These are phyloP conservation scores for Cyanophora paradoxa DNA, from an alignment of 78 protist species.

Conservation along the genomic window DNA sequence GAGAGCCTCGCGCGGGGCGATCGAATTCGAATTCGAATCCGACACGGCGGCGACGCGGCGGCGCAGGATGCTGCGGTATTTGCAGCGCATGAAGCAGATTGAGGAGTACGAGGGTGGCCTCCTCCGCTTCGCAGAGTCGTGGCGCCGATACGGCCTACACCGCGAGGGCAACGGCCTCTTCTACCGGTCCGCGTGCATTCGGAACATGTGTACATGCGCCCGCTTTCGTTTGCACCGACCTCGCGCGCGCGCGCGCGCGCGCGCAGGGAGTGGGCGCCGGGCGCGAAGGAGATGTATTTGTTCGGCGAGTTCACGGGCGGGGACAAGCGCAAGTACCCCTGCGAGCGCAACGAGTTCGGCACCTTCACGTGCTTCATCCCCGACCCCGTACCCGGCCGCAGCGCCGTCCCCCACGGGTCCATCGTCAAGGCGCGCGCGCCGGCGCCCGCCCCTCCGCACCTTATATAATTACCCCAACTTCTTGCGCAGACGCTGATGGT, in stretches of 20 bases:
- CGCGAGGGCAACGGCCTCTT: too few relatives aligned
- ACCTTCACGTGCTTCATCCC: conserved; percentile 49
- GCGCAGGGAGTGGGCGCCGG: conserved; percentile 36
- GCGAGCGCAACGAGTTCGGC: conserved; percentile 53
- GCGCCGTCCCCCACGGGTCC: conserved; percentile 63
- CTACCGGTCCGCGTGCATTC: too few relatives aligned
- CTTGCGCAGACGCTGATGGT: too few relatives aligned
- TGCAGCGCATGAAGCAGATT: too few relatives aligned
- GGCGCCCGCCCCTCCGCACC: neutral
- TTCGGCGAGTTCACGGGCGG: conserved; percentile 41
- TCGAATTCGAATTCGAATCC: too few relatives aligned
- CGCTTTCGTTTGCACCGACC: too few relatives aligned
- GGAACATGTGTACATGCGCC: too few relatives aligned
- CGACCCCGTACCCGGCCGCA: conserved; percentile 41
- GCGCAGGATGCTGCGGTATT: too few relatives aligned
- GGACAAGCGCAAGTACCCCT: conserved; percentile 46
- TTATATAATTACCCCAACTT: too few relatives aligned
- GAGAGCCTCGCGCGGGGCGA: too few relatives aligned
- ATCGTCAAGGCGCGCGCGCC: conserved; percentile 29
- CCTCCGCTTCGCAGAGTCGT: neutral
- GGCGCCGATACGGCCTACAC: neutral
- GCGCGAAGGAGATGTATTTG: neutral
- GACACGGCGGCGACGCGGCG: too few relatives aligned
- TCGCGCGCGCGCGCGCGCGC: neutral
- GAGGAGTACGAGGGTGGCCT: conserved; percentile 14